These are phyloP conservation scores for Xylaria flabelliformis DNA, from an alignment of 495 filamentous ascomycete genomes.

Conservation along the genomic window DNA sequence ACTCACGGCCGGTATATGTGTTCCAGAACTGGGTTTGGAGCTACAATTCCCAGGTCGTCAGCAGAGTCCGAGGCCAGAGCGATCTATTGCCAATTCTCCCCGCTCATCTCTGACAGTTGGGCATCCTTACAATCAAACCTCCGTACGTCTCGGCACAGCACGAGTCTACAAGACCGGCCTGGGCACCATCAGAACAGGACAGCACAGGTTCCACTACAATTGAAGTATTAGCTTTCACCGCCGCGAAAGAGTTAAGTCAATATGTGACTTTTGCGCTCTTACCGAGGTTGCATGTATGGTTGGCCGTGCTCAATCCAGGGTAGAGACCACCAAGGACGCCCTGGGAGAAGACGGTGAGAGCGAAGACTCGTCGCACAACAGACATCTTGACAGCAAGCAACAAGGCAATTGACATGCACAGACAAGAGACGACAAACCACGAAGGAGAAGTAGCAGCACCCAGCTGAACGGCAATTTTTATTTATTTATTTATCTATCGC, in stretches of 20 bases:
- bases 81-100: background rate
- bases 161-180: conserved; percentile 50
- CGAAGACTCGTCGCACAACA: conserved; percentile 17
- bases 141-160: conserved; percentile 61
- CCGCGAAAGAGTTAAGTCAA: background rate
- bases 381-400: conserved; percentile 24
- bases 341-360: conserved; percentile 20
- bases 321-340: conserved; percentile 33
- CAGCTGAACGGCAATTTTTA: background rate
- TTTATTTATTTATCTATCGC: conserved; percentile 21
- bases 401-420: conserved; percentile 2
- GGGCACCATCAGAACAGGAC: conserved; percentile 53
- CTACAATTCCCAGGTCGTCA: conserved; percentile 8
- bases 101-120: background rate
- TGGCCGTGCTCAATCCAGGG: conserved; percentile 45
- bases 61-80: background rate
- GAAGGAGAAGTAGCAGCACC: background rate
- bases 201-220: conserved; percentile 42
- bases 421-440: background rate
- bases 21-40: conserved; percentile 60
- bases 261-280: conserved; percentile 13
- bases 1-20: conserved; percentile 58
- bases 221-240: conserved; percentile 23
- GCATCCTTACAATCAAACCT: conserved; percentile 46
- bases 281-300: conserved; percentile 52